These are phyloP conservation scores for Sindora glabra DNA, from an alignment of 306 rosid genomes.

Conservation along the genomic window DNA sequence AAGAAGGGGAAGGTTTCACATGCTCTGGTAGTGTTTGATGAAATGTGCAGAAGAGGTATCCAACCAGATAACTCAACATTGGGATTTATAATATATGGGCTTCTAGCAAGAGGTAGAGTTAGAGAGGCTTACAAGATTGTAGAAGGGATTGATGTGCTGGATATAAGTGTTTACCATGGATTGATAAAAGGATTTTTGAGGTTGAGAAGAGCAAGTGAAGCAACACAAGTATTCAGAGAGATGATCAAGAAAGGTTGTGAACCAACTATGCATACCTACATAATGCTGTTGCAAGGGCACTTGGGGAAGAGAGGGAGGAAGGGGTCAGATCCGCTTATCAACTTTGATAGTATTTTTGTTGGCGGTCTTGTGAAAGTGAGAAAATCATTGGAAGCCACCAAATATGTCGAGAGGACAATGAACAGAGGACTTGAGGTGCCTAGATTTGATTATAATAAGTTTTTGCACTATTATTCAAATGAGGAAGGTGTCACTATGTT, in stretches of 20 bases:
- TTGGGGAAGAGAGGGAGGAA: slow-evolving; percentile 53
- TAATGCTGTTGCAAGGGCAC: slow-evolving; percentile 84
- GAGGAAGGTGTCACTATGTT: slow-evolving; percentile 77
- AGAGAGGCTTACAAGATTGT: slow-evolving; percentile 47
- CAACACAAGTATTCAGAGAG: slow-evolving; percentile 72
- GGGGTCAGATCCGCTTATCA: slow-evolving; percentile 63
- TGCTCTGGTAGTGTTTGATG: slow-evolving; percentile 48
- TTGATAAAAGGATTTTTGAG: slow-evolving; percentile 69
- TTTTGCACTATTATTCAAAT: slow-evolving; percentile 67
- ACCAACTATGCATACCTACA: slow-evolving; percentile 65
- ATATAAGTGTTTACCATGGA: slow-evolving; percentile 55
- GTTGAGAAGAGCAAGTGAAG: slow-evolving; percentile 58
- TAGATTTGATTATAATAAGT: slow-evolving; percentile 72
- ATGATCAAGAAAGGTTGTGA: slow-evolving; percentile 56
- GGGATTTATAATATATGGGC: slow-evolving; percentile 52
- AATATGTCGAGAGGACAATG: slow-evolving; percentile 75
- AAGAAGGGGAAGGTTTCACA: slow-evolving; percentile 40
- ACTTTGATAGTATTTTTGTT: slow-evolving; percentile 77
- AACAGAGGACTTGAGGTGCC: slow-evolving; percentile 76
- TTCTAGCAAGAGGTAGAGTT: slow-evolving; percentile 39
- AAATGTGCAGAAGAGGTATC: slow-evolving; percentile 61
- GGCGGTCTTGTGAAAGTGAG: slow-evolving; percentile 56
- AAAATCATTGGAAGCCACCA: slow-evolving; percentile 48
- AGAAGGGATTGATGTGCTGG: slow-evolving; percentile 21
- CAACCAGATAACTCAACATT: slow-evolving; percentile 33